These are phyloP conservation scores for Omphalotus guepiniiformis DNA, from an alignment of 768 basidiomycete genomes.

Conservation along the genomic window DNA sequence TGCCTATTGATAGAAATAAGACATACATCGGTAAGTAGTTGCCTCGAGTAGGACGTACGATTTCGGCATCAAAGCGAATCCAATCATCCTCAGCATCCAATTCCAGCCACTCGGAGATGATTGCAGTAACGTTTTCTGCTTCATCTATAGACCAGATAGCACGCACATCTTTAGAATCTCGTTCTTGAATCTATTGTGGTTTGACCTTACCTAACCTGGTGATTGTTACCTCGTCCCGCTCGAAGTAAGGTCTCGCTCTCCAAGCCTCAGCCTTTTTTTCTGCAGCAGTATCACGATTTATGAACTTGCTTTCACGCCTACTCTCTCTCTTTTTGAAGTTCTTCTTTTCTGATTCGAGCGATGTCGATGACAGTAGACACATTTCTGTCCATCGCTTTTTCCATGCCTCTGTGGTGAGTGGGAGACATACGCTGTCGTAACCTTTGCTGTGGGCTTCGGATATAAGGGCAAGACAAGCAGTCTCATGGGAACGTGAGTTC, in stretches of 20 bases:
- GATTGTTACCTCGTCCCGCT: conserved; percentile 82
- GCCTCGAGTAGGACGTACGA: conserved; percentile 51
- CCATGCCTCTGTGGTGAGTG: conserved; percentile 90
- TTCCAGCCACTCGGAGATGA: conserved; percentile 94
- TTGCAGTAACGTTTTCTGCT: conserved; percentile 62
- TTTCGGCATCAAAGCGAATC: conserved; percentile 93
- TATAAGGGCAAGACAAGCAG: conserved; percentile 49
- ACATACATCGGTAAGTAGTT: conserved; percentile 1
- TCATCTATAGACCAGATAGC: conserved; percentile 49
- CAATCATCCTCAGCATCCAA: conserved; percentile 91
- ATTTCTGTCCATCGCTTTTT: conserved; percentile 82
- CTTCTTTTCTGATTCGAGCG: conserved; percentile 22
- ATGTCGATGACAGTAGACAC: conserved; percentile 58
- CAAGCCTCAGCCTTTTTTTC: conserved; percentile 78
- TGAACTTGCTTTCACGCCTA: conserved; percentile 35
- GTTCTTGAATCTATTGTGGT: too few relatives aligned
- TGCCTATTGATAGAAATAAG: conserved; percentile 48
- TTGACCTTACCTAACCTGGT: conserved; percentile 86
- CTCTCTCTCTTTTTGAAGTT: conserved; percentile 26
- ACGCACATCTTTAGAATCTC: conserved; percentile 10
- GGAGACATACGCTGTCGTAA: conserved; percentile 74
- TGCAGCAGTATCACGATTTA: conserved; percentile 31
- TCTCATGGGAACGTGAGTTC: conserved; percentile 23
- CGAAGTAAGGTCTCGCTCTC: conserved; percentile 79
- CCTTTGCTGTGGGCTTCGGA: conserved; percentile 56